These are phyloP conservation scores for Cercis canadensis DNA, from an alignment of 306 rosid genomes.

Conservation along the genomic window DNA sequence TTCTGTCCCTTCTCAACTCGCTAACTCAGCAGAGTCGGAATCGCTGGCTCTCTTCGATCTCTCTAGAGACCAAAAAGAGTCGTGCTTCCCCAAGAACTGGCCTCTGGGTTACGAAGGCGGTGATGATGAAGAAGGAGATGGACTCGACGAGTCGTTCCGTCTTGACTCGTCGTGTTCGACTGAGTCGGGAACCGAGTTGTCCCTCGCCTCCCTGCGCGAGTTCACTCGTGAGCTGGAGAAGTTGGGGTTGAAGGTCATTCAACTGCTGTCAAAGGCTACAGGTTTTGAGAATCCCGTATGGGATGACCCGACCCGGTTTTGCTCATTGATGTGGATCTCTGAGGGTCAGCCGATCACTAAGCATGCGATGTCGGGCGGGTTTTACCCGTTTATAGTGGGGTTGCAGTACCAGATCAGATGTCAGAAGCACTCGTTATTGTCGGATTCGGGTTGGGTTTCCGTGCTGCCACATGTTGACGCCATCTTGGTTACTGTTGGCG, in stretches of 20 bases:
- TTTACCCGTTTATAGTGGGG: conserved; percentile 75
- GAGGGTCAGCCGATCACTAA: conserved; percentile 40
- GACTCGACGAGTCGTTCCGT: conserved; percentile 64
- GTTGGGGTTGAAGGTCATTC: conserved; percentile 64
- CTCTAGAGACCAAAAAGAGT: conserved; percentile 47
- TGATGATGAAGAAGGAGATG: conserved; percentile 35
- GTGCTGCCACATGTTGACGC: conserved; percentile 71
- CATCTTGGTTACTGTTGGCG: conserved; percentile 75
- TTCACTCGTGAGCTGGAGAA: conserved; percentile 61
- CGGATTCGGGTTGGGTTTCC: conserved; percentile 85
- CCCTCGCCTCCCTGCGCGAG: conserved; percentile 47
- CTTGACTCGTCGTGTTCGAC: conserved; percentile 50
- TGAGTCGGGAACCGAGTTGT: conserved; percentile 48
- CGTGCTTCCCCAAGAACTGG: conserved; percentile 63
- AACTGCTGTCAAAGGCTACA: conserved; percentile 46
- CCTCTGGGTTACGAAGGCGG: conserved; percentile 70
- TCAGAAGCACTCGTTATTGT: conserved; percentile 58
- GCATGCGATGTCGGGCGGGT: conserved; percentile 48
- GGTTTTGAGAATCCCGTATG: conserved; percentile 58
- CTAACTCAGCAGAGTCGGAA: conserved; percentile 78
- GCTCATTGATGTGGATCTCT: conserved; percentile 66
- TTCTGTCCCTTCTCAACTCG: conserved; percentile 58
- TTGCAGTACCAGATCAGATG: conserved; percentile 72
- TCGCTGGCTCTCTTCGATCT: conserved; percentile 67
- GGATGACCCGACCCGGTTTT: conserved; percentile 47